Percentiles rank a stretch among this genome's conserved stretches.
Evolutionary conservation across 805 yeast species (phyloP).

Genomic region (Candida hungchunana): DNA sequence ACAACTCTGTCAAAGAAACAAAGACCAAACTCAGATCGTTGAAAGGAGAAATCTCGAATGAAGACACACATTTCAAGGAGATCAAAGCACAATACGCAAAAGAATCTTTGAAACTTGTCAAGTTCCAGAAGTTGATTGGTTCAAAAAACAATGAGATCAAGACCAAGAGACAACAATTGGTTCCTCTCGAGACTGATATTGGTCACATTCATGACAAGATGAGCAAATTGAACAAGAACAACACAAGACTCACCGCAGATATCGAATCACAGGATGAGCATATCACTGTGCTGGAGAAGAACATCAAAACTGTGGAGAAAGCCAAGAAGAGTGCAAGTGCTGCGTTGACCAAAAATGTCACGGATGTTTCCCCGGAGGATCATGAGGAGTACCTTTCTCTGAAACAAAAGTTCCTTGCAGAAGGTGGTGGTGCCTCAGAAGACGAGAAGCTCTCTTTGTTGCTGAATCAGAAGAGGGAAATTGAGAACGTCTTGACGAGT

Average conservation of each 20-base stretch:
- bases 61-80: conserved; percentile 35
- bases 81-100: conserved; percentile 43
- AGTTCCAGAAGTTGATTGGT: conserved; percentile 35
- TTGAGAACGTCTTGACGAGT: conserved; percentile 33
- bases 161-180: conserved; percentile 39
- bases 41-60: conserved; percentile 31
- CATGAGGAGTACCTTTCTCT: conserved; percentile 53
- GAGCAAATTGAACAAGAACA: conserved; percentile 41
- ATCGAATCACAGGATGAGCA: conserved; percentile 43
- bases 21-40: conserved; percentile 29
- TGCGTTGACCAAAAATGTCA: conserved; percentile 29
- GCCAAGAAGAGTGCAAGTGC: conserved; percentile 37
- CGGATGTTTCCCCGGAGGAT: conserved; percentile 45
- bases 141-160: conserved; percentile 40
- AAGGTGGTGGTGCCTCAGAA: conserved; percentile 56
- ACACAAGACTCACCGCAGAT: conserved; percentile 49
- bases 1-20: conserved; percentile 25
- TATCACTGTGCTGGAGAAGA: conserved; percentile 39
- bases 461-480: conserved; percentile 41
- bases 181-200: conserved; percentile 61
- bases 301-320: conserved; percentile 41
- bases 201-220: conserved; percentile 45
- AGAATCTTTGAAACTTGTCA: conserved; percentile 38
- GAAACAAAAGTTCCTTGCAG: conserved; percentile 51
- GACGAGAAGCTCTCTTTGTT: conserved; percentile 43